phyloP scores from a whole-genome alignment of 805 yeast genomes.

The Metschnikowia picachoensis region DNA sequence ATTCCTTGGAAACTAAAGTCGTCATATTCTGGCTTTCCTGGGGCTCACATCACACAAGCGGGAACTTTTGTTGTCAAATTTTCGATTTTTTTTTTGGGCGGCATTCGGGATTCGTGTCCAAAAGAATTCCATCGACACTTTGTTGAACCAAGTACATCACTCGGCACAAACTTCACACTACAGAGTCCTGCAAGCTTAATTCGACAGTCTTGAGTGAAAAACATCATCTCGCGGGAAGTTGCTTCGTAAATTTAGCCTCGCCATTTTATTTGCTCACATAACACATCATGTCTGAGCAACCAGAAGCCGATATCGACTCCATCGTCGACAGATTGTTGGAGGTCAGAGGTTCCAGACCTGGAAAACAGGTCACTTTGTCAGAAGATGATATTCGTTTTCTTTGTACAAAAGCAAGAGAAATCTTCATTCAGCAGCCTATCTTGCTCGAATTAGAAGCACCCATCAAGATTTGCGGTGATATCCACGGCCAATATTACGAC shows the following conservation, averaged over 20 bases:
- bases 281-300: constrained; percentile 33
- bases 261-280: neutral
- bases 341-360: constrained; percentile 98
- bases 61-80: constrained; percentile 5
- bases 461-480: constrained; percentile 92
- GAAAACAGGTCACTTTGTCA: constrained; percentile 89
- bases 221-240: too few species aligned
- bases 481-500: constrained; percentile 98
- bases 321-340: constrained; percentile 94
- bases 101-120: constrained; percentile 8
- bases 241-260: too few species aligned
- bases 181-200: neutral
- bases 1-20: constrained; percentile 10
- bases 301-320: constrained; percentile 93
- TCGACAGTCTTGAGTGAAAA: too few species aligned
- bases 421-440: constrained; percentile 96
- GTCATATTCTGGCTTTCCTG: constrained; percentile 3
- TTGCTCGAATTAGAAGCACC: constrained; percentile 95
- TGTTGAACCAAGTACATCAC: neutral
- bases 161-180: neutral
- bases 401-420: constrained; percentile 97
- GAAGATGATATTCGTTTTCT: constrained; percentile 93
- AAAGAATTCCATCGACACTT: constrained; percentile 6
- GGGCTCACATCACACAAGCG: constrained; percentile 7
- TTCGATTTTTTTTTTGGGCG: constrained; percentile 3